A percentile compares a stretch with the other conserved stretches of the same genome.
Evolutionary conservation across 768 basidiomycete genomes (phyloP).

Genomic region (Lactarius psammicola): DNA sequence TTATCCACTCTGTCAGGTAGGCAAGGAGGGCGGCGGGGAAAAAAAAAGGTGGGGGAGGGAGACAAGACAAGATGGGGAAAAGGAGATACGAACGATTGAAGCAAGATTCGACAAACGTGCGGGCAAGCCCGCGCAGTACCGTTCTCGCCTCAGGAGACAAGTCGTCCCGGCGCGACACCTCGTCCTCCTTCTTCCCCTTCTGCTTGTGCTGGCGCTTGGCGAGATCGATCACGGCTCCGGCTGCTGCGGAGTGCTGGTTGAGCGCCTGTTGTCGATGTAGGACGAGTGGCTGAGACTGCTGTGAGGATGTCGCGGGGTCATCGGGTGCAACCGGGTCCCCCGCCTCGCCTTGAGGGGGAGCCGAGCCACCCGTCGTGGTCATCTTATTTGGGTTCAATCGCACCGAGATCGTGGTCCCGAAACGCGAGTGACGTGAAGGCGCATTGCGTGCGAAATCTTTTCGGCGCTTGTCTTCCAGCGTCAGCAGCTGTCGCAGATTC

Average conservation of each 20-base stretch:
- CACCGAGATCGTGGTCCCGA: slow-evolving; percentile 92
- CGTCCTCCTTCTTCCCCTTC: slow-evolving; percentile 63
- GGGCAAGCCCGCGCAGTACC: slow-evolving; percentile 66
- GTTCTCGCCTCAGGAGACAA: slow-evolving; percentile 62
- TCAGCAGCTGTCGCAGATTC: slow-evolving; percentile 72
- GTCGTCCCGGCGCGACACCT: slow-evolving; percentile 65
- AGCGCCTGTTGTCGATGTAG: slow-evolving; percentile 86
- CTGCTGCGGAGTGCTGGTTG: slow-evolving; percentile 58
- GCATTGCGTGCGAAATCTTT: slow-evolving; percentile 51
- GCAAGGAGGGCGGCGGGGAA: background rate
- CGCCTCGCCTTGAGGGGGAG: slow-evolving; percentile 33
- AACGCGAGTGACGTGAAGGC: slow-evolving; percentile 87
- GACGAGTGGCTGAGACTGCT: slow-evolving; percentile 57
- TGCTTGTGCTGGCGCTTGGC: slow-evolving; percentile 49
- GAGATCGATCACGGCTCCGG: slow-evolving; percentile 67
- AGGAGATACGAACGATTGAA: slow-evolving; percentile 74
- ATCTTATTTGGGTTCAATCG: slow-evolving; percentile 58
- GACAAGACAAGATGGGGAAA: slow-evolving; percentile 16
- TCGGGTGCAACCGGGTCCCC: slow-evolving; percentile 30
- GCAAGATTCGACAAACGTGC: slow-evolving; percentile 72
- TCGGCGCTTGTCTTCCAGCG: slow-evolving; percentile 67
- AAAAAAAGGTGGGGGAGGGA: background rate
- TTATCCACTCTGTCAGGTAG: background rate
- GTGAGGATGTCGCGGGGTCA: slow-evolving; percentile 25
- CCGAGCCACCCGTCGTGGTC: slow-evolving; percentile 12